These are phyloP conservation scores for Magnaporthiopsis incrustans DNA, from an alignment of 2,329 filamentous ascomycete genomes.

Conservation along the genomic window DNA sequence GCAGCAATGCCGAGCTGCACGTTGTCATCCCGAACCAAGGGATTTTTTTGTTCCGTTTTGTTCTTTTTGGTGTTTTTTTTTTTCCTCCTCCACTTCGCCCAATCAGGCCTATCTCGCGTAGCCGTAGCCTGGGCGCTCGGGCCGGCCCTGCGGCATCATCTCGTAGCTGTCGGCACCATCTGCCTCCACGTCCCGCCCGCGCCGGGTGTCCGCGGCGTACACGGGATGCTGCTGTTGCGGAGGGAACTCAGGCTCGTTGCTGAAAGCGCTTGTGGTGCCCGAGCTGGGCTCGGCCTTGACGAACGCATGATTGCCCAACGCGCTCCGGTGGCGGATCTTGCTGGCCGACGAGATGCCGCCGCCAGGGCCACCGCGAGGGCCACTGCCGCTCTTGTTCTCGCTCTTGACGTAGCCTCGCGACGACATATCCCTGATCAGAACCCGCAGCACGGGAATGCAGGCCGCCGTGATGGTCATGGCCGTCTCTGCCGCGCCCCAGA, in stretches of 20 bases:
- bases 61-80: not conserved
- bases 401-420: not conserved
- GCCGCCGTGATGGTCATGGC: conserved; percentile 26
- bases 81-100: not conserved
- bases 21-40: no score
- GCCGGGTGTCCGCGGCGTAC: no score
- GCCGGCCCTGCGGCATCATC: not conserved
- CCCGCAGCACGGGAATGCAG: conserved; percentile 23
- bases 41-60: not conserved
- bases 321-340: not conserved
- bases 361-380: no score
- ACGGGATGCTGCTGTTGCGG: no score
- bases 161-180: not conserved
- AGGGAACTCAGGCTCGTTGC: not conserved
- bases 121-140: not conserved
- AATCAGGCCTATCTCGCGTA: not conserved
- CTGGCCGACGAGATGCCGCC: not conserved
- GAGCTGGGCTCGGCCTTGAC: not conserved
- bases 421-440: conserved; percentile 13
- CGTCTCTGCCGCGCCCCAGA: conserved; percentile 22
- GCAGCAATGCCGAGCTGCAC: not conserved
- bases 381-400: not conserved
- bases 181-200: not conserved
- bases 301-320: not conserved
- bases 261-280: not conserved